phyloP scores from a whole-genome alignment of 495 filamentous ascomycete genomes.

The Talaromyces thailandensis region DNA sequence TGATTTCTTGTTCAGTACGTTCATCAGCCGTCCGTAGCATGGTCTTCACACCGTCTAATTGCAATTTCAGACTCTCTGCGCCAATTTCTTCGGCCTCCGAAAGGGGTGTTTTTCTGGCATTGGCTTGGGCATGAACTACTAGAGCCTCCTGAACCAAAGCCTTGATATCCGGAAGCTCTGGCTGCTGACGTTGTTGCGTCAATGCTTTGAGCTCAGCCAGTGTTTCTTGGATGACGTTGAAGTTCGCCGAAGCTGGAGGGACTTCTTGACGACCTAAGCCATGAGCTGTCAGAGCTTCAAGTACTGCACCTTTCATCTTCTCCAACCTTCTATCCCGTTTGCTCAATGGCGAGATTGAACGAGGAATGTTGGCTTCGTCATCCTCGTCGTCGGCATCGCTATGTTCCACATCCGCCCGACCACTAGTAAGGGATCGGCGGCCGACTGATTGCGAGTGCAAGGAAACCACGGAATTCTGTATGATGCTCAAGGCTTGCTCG shows the following conservation, averaged over 20 bases:
- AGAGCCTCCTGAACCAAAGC: conserved; percentile 17
- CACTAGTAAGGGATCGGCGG: conserved; percentile 39
- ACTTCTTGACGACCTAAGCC: conserved; percentile 19
- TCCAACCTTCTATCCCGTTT: conserved; percentile 70
- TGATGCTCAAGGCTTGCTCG: conserved; percentile 62
- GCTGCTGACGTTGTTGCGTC: conserved; percentile 9
- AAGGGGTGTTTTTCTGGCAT: conserved; percentile 33
- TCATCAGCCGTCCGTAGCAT: conserved; percentile 43
- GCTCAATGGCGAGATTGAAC: conserved; percentile 51
- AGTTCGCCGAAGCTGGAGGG: conserved; percentile 27
- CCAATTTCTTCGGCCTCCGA: conserved; percentile 38
- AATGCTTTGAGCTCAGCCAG: conserved; percentile 49
- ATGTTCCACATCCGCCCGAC: conserved; percentile 55
- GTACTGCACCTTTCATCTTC: conserved; percentile 69
- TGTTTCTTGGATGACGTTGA: conserved; percentile 45
- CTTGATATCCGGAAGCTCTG: conserved; percentile 2
- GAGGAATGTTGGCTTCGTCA: conserved; percentile 40
- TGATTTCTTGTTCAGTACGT: conserved; percentile 51
- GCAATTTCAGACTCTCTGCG: conserved; percentile 43
- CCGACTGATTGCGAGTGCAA: conserved; percentile 32
- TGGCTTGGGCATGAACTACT: conserved; percentile 24
- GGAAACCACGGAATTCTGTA: conserved; percentile 57
- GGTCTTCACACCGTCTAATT: conserved; percentile 43
- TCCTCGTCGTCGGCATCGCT: conserved; percentile 97
- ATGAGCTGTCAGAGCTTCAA: conserved; percentile 66